Evolutionary conservation across 768 basidiomycete species (phyloP), one percentile per base, ranked within the genome.

Genomic region (Scleroderma citrinum): DNA sequence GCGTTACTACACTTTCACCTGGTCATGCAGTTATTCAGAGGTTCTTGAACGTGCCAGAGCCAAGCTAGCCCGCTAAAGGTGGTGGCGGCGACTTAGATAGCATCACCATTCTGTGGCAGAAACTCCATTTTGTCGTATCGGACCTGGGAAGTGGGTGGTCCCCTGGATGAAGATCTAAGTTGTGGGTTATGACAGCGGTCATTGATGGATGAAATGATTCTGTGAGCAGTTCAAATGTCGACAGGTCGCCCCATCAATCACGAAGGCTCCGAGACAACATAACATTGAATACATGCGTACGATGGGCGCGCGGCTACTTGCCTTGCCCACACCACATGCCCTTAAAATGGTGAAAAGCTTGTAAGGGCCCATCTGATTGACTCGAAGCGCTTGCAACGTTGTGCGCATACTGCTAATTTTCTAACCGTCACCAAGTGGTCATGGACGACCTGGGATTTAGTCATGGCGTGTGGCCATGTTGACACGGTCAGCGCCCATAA

Each of bases 1-100:
- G 49, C 39, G 37, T 12, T 52, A 47, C 47, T 60, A 49, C n/a
- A 17, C 23, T 34, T 26, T 36, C 40, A 16, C 30, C 30, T 32
- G 24, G 29, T 44, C 43, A 30, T 14, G 11, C 20, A 26, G 16
- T 12, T 32, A 17, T 2, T n/a, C 24, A 42, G 13, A 42, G 24
- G 23, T 12, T 13, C 23, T 23, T 16, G 13, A 14, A 2, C 19
- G 14, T 14, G 7, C 23, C 39, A 40, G 13, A 21, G 21, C 13
- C 19, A 24, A 42, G 40, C 7, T 26, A 24, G 23, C 40, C 3
- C 5, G 12, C 11, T 16, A 21, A 42, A 7, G 16, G 24, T n/a
- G 24, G 13, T n/a, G 24, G 34, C 12, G n/a, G 34, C 34, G 34
- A 13, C 34, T 4, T 5, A 29, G 8, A 29, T 8, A 5, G 34